These are phyloP conservation scores for Aspergillus hancockii DNA, from an alignment of 495 filamentous ascomycete species.

Conservation along the genomic window DNA sequence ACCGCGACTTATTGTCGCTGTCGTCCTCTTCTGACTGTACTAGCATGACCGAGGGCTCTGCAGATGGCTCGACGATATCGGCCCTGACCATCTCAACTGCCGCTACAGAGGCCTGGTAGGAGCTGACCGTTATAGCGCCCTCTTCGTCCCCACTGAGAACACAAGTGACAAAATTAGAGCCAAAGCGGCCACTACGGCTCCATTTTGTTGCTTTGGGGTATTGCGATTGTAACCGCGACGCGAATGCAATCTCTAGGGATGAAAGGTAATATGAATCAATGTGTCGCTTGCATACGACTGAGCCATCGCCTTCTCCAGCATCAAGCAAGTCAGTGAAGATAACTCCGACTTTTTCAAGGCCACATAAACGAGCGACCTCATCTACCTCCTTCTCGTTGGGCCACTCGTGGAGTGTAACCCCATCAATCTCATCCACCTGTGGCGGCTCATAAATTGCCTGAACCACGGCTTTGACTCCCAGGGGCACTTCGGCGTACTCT, in stretches of 20 bases:
- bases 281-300: conserved; percentile 92
- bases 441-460: conserved; percentile 98
- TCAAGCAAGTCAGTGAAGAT: conserved; percentile 95
- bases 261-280: conserved; percentile 93
- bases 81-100: conserved; percentile 96
- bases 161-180: conserved; percentile 96
- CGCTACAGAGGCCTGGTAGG: conserved; percentile 92
- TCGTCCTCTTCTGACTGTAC: conserved; percentile 87
- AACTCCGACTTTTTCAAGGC: conserved; percentile 85
- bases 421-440: conserved; percentile 87
- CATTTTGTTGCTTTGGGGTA: conserved; percentile 92
- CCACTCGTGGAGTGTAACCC: conserved; percentile 85
- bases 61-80: conserved; percentile 92
- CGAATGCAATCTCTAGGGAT: conserved; percentile 88
- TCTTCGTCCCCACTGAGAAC: conserved; percentile 89
- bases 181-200: conserved; percentile 93
- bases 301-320: conserved; percentile 74
- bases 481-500: conserved; percentile 88
- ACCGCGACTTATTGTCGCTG: conserved; percentile 68
- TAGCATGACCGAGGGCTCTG: conserved; percentile 90
- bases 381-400: conserved; percentile 81
- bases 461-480: conserved; percentile 94
- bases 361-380: conserved; percentile 79
- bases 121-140: conserved; percentile 82
- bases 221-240: conserved; percentile 80